Base-by-base conservation (phyloP, 805 yeast genomes). In the Ogataea chonburiensis region DNA sequence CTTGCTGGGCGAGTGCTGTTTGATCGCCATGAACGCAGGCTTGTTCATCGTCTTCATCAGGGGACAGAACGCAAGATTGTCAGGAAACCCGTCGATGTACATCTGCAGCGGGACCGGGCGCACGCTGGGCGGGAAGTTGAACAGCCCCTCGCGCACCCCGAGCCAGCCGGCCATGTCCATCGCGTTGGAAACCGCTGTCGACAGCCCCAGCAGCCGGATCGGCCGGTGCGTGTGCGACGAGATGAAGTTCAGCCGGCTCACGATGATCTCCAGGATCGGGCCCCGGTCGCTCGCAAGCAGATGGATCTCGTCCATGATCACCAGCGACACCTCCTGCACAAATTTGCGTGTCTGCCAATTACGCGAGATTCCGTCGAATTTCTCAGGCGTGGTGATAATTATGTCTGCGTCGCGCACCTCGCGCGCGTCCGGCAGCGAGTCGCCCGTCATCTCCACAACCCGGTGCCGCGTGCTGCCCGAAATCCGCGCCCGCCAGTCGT, bases 1-100 rank as follows among this genome's bases (percentile, higher is more conserved):
- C 55, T 88, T 80, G 13, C 66, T 66, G 2, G 96, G 94, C 0
- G 96, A 84, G 56, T 89, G 96, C 45, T 86, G 87, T 54, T 87
- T 86, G 45, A 88, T 88, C 0, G 96, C 95, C 81, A 82, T 76
- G 53, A 84, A 88, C 0, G 95, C 91, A 1, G 97, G 96, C 52
- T 73, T 87, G 68, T 80, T 87, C 93, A 77, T 86, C 15, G 79
- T 84, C 66, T 79, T 86, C 96, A 85, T 85, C 52, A 86, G 66
- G 1, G 91, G 87, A 50, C 88, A 79, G 53, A 85, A 84, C 1
- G 87, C 88, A 43, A 81, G 68, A 45, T 82, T 81, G 46, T 84
- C 93, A 1, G 88, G 89, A 50, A 81, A 85, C 0, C 94, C 94
- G 54, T 85, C 94, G 45, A 85, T 85, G 50, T 81, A 85, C 91